Base-by-base conservation (phyloP, 73 alveolate species). In the Paramecium sexaurelia region DNA sequence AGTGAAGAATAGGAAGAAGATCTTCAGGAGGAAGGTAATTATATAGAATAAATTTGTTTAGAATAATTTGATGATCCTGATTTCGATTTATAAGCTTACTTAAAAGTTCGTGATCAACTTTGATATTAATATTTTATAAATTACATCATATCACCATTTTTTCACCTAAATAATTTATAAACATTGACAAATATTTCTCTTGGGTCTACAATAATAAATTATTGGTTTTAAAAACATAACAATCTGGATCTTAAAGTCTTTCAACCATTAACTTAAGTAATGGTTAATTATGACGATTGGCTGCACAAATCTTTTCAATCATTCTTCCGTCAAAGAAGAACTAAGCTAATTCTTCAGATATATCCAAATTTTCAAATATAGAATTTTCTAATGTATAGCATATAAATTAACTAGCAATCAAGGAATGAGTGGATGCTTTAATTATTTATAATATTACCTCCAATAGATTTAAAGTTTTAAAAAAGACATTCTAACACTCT, bases 291-390 rank as follows among this genome's bases (percentile, higher is more conserved):
- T 32, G 43, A 24, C 22, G 86, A 37, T 71, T 71, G 1, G 55
- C 56, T 32, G 55, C 61, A 37, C 66, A 71, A 35, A 71, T 32
- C 40, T 71, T 13, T 35, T 68, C 56, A 4, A 68, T 68, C 85
- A 68, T 32, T 68, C 55, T 68, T 35, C 56, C 85, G n/a, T 68
- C 85, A 71, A 71, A 71, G 26, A 71, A 37, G 86, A 71, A 71
- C 33, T 71, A 71, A 71, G 61, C 27, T 19, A 71, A 71, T 37
- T 71, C 66, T 32, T 26, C 57, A 35, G 55, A 26, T 1, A 71
- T 71, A 20, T 71, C 61, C 26, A 71, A 71, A 71, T 71, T 71
- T 22, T 57, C 82, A 32, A 57, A 57, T 27, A 57, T 57, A 4
- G 67, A 5, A 15, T 15, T 47, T 15, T 47, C 67, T 7, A 47